phyloP scores from a whole-genome alignment of 148 eudicot genomes.

The Camellia japonica region DNA sequence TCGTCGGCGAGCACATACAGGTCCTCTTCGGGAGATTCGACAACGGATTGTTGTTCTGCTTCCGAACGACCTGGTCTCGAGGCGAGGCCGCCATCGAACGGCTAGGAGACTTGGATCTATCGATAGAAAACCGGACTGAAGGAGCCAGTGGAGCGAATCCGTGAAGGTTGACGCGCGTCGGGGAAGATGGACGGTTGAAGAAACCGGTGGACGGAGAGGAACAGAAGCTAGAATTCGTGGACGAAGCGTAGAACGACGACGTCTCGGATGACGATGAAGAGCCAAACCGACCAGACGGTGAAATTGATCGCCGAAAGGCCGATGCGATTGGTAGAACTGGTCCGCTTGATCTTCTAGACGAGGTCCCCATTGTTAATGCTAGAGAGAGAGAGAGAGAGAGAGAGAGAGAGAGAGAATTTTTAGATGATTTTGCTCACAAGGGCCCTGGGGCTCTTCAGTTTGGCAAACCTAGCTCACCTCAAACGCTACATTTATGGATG shows the following conservation, averaged over 20 bases:
- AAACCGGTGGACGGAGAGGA: constrained; percentile 14
- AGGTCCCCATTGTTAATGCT: constrained; percentile 21
- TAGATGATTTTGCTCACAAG: constrained; percentile 4
- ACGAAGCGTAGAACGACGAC: constrained; percentile 20
- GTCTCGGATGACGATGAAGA: constrained; percentile 9
- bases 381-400: neutral
- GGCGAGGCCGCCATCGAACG: constrained; percentile 36
- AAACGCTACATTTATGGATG: constrained; percentile 39
- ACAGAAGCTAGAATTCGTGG: too few species aligned
- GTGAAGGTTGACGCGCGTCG: constrained; percentile 40
- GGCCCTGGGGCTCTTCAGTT: constrained; percentile 45
- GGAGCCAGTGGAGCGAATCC: constrained; percentile 28
- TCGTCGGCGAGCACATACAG: constrained; percentile 49
- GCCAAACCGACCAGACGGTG: constrained; percentile 26
- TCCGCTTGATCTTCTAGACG: constrained; percentile 38
- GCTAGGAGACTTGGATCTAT: constrained; percentile 34
- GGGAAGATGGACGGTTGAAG: constrained; percentile 33
- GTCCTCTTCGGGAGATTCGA: constrained; percentile 27
- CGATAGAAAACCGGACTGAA: constrained; percentile 39
- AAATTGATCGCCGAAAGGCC: constrained; percentile 27
- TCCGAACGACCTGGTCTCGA: constrained; percentile 26
- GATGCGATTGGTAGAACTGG: constrained; percentile 33
- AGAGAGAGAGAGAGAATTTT: too few species aligned
- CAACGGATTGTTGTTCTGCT: constrained; percentile 21
- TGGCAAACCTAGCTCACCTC: constrained; percentile 47